Evolutionary conservation across 2,329 filamentous ascomycete genomes (phyloP), one percentile per base, ranked within the genome.

Genomic region (Beauveria scarabaeidicola): DNA sequence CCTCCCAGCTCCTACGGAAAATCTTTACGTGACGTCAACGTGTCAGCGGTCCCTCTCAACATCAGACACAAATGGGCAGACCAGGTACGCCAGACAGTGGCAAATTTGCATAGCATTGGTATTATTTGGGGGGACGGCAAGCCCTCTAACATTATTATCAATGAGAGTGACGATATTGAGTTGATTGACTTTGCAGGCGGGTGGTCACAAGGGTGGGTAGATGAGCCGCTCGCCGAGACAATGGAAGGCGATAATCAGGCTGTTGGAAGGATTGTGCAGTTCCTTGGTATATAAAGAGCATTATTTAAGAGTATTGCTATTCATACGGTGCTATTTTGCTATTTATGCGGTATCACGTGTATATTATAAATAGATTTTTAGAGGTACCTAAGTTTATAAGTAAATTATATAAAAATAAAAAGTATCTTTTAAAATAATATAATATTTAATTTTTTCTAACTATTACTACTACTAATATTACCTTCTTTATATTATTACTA

Each of bases 171-270:
- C 23, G 61, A 63, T 23, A 25, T 54, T 44, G 58, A 53, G 63
- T n/a, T 62, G 21, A 61, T 64, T 55, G 61, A 63, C 40, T 64
- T 64, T 53, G 61, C 32, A 15, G 63, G 61, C 17, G 59, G 61
- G 38, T 60, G n/a, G 27, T 61, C 61, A 19, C 27, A 25, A 9
- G 63, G 63, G 23, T 64, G 59, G 61, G 61, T 64, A 21, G 61
- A 64, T 40, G 46, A 62, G 48, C 9, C 52, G 17, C 52, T 62
- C 23, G 47, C 40, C 9, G 59, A 55, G 2, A 61, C 57, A 15
- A 32, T 61, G n/a, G 50, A 62, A 17, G 62, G 62, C 6, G 62
- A 64, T 56, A 17, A 60, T 17, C 59, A 62, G 56, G 63, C 60
- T 43, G 46, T 62, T 38, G 29, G 27, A 27, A 63, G 43, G 36